phyloP scores from a whole-genome alignment of 176 grass and related monocot species.

The Pontederia crassipes region DNA sequence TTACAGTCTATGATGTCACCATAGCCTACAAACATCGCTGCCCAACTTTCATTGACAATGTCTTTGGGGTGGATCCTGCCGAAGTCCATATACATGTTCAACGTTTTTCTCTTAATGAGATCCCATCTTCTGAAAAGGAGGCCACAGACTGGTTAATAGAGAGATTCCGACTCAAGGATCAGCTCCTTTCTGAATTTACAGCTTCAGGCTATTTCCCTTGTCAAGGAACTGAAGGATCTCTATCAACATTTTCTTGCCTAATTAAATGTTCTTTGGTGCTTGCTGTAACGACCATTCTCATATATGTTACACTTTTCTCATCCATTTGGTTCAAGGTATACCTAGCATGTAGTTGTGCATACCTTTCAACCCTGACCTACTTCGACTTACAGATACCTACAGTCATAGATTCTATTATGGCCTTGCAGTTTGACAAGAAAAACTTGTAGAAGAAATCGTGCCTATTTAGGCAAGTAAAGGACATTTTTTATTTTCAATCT shows the following conservation, averaged over 20 bases:
- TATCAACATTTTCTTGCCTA: conserved; percentile 46
- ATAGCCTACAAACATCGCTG: conserved; percentile 68
- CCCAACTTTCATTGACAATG: conserved; percentile 68
- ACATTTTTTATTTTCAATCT: no score
- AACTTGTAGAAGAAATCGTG: conserved; percentile 17
- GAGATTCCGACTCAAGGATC: conserved; percentile 68
- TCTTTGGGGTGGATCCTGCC: conserved; percentile 65
- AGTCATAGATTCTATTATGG: conserved; percentile 22
- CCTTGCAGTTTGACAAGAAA: conserved; percentile 24
- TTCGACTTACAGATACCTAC: conserved; percentile 49
- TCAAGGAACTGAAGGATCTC: conserved; percentile 60
- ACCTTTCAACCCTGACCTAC: conserved; percentile 45
- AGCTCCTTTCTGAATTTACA: conserved; percentile 51
- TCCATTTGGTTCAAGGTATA: conserved; percentile 80
- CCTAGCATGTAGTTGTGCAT: conserved; percentile 42
- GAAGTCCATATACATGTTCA: conserved; percentile 75
- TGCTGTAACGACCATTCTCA: conserved; percentile 25
- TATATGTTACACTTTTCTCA: conserved; percentile 53
- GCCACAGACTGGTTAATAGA: conserved; percentile 47
- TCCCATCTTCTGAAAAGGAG: conserved; percentile 57
- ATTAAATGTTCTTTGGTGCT: conserved; percentile 41
- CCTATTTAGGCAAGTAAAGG: no score
- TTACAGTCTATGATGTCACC: conserved; percentile 69
- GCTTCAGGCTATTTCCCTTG: conserved; percentile 46
- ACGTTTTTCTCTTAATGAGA: conserved; percentile 36